Base-by-base conservation (phyloP, 192 early-diverging fungal species). In the Backusella australiensis region DNA sequence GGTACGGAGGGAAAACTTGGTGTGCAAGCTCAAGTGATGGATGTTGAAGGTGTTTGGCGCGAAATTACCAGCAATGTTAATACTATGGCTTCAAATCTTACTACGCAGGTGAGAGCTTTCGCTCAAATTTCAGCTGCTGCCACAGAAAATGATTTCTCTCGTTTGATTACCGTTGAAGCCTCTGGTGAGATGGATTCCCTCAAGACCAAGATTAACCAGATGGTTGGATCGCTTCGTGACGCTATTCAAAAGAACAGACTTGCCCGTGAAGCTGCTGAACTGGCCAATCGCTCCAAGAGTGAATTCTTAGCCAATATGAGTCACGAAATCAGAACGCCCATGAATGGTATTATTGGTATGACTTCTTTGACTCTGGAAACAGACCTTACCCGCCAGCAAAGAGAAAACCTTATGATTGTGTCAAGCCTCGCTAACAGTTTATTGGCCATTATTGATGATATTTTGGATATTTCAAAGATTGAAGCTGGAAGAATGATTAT, bases 341-440 rank as follows among this genome's bases (percentile, higher is more conserved):
- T 95, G 88, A 93, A 92, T 79, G 94, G 91, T 65, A 92, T 94
- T 39, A 90, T 91, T 65, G 91, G 91, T 29, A 89, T 91, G 87
- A 90, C 88, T 3, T 78, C 85, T 34, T 77, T 93, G 36, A 85
- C 90, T 46, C 81, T 93, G 15, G 94, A 93, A 75, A 90, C 90
- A 1, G 85, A 91, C 35, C 83, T 95, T 42, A 90, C 90, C 63
- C 90, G 88, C 7, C 86, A 91, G 38, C 88, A 93, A 81, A 90
- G 90, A 44, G 92, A 94, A 74, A 82, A 85, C 46, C 75, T 83
- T 9, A 80, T 80, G 77, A 85, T 81, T 32, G 82, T 87, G 14
- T 80, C 81, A 8, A 82, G 82, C 0, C 77, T 83, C 23, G 83
- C 80, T 9, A 80, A 84, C 36, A 81, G 84, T 52, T 77, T 87